Conservation (phyloP, 495 filamentous ascomycete genomes). For the Stereocaulon alpinum region DNA sequence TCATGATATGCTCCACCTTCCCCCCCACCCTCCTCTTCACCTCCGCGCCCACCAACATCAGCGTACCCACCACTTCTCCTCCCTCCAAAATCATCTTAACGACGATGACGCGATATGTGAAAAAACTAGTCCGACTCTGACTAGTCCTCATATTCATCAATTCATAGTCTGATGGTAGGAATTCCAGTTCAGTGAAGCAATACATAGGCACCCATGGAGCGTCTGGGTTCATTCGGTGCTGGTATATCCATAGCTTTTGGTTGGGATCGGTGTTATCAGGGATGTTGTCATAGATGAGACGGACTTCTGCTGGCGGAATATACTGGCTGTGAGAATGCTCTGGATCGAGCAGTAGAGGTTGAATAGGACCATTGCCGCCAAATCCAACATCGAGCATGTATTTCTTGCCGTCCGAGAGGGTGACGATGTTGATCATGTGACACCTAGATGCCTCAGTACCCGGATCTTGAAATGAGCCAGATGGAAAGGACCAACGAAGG, state of each 20-base stretch:
- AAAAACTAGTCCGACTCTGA: conserved; percentile 34
- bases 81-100: conserved; percentile 45
- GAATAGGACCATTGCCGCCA: conserved; percentile 49
- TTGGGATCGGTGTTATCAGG: conserved; percentile 32
- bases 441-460: conserved; percentile 31
- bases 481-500: not conserved
- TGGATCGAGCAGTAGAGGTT: conserved; percentile 38
- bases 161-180: conserved; percentile 50
- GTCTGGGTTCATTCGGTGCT: conserved; percentile 38
- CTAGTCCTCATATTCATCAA: conserved; percentile 53
- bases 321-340: conserved; percentile 23
- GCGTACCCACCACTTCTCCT: conserved; percentile 43
- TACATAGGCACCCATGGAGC: conserved; percentile 48
- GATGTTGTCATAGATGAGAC: conserved; percentile 39
- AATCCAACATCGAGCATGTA: conserved; percentile 67
- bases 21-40: conserved; percentile 52
- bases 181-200: conserved; percentile 51
- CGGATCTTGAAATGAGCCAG: not conserved
- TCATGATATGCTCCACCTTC: conserved; percentile 40
- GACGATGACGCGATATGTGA: conserved; percentile 40
- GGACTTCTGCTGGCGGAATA: conserved; percentile 40
- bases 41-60: conserved; percentile 45
- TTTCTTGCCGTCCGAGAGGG: conserved; percentile 33
- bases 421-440: conserved; percentile 64
- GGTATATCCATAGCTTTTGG: conserved; percentile 52